Conservation (phyloP, 768 basidiomycete species). For the Xerocomellus amylosporus region DNA sequence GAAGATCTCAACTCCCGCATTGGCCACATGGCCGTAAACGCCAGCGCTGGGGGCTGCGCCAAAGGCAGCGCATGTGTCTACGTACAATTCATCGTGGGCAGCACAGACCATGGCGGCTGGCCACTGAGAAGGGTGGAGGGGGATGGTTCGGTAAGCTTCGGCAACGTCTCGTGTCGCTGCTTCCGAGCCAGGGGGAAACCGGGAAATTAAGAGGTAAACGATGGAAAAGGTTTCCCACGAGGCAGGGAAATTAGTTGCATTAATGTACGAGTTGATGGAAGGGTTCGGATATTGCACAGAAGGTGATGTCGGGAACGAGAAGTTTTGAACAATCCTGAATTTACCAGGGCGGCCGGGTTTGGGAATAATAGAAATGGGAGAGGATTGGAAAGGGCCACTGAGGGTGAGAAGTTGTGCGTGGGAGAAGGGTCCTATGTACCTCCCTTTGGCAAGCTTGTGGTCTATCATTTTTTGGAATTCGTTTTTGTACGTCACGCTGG, state of each 20-base stretch:
- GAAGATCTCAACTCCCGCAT: too few relatives aligned
- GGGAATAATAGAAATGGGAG: neutral
- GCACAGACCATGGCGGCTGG: neutral
- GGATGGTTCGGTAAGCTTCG: neutral
- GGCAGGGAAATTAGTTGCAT: rapidly evolving
- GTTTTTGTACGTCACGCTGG: neutral
- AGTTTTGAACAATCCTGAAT: neutral
- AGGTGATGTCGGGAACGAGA: neutral
- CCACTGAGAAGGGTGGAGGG: neutral
- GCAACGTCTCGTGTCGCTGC: neutral
- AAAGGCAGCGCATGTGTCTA: too few relatives aligned
- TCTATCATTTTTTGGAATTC: neutral
- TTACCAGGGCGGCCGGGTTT: neutral
- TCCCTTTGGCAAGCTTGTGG: neutral
- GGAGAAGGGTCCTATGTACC: neutral
- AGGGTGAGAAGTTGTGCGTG: too few relatives aligned
- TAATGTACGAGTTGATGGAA: neutral
- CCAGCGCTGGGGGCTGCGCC: too few relatives aligned
- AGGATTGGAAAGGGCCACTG: neutral
- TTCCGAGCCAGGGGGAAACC: neutral
- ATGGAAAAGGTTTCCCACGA: neutral
- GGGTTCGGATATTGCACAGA: rapidly evolving
- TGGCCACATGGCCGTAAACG: too few relatives aligned
- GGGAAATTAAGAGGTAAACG: neutral
- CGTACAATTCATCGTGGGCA: too few relatives aligned